Conservation (phyloP, 177 flowering plant species). For the Vitis hybrid region DNA sequence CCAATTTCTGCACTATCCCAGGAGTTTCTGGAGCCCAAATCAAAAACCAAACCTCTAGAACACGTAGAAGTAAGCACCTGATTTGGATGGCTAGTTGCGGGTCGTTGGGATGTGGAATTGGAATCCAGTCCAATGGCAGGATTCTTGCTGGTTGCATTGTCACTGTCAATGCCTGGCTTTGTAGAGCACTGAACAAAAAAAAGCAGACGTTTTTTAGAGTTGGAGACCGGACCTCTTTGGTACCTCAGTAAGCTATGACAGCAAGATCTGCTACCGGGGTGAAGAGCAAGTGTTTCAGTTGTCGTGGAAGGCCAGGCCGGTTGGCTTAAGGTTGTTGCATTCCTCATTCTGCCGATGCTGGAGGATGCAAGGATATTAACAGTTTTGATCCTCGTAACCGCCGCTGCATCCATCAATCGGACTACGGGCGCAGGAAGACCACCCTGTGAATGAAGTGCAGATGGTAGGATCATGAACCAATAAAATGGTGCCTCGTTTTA, state of each 20-base stretch:
- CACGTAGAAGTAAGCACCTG: slow-evolving; percentile 15
- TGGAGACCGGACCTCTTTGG: neutral
- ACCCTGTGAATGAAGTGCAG: no score
- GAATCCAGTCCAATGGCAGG: slow-evolving; percentile 14
- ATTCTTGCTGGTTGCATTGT: slow-evolving; percentile 12
- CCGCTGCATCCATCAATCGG: neutral
- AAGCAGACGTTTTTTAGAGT: slow-evolving; percentile 6
- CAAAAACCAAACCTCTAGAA: slow-evolving; percentile 65
- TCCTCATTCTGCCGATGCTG: slow-evolving; percentile 12
- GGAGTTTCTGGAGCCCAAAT: slow-evolving; percentile 43
- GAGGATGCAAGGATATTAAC: slow-evolving; percentile 21
- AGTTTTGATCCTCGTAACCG: neutral
- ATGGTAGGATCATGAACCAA: no score
- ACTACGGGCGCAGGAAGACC: no score
- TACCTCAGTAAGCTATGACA: no score
- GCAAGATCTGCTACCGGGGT: neutral
- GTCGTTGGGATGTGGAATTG: neutral
- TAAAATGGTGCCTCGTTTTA: no score
- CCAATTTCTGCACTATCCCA: slow-evolving; percentile 78
- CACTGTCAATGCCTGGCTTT: slow-evolving; percentile 32
- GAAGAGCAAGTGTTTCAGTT: slow-evolving; percentile 10
- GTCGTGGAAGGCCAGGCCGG: slow-evolving; percentile 13
- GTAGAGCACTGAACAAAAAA: slow-evolving; percentile 44
- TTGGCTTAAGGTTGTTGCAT: slow-evolving; percentile 15
- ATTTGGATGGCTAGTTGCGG: slow-evolving; percentile 7